phyloP scores from a whole-genome alignment of 805 yeast species.

The Ogataea degrootiae region DNA sequence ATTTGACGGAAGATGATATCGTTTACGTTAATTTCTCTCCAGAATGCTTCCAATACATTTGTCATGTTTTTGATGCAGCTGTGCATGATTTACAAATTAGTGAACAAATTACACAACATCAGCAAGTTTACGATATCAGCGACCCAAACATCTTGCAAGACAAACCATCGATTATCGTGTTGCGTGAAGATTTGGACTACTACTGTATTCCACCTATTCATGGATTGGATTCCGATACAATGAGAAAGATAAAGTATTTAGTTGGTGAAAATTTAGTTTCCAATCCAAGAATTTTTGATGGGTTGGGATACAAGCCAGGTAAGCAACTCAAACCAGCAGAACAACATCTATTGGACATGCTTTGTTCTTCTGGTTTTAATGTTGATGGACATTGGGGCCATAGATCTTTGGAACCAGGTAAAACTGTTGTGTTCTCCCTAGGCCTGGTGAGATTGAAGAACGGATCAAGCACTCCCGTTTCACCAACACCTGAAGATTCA shows the following conservation, averaged over 20 bases:
- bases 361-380: constrained; percentile 81
- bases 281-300: constrained; percentile 66
- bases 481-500: constrained; percentile 18
- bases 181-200: constrained; percentile 91
- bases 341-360: constrained; percentile 90
- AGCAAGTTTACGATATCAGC: constrained; percentile 26
- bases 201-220: constrained; percentile 78
- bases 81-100: constrained; percentile 51
- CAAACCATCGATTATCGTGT: constrained; percentile 86
- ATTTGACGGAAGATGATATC: constrained; percentile 72
- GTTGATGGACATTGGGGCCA: constrained; percentile 77
- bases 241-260: constrained; percentile 62
- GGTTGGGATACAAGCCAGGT: constrained; percentile 59
- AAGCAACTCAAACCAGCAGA: constrained; percentile 81
- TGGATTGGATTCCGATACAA: constrained; percentile 51
- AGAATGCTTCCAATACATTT: constrained; percentile 76
- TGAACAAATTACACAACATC: constrained; percentile 26
- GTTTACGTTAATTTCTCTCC: constrained; percentile 87
- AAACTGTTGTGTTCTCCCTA: constrained; percentile 81
- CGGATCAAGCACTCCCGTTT: constrained; percentile 5
- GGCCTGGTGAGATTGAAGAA: constrained; percentile 59
- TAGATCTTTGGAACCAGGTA: constrained; percentile 80
- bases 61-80: constrained; percentile 66
- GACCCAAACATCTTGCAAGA: constrained; percentile 65
- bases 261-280: constrained; percentile 64